Percentiles rank a stretch among this genome's conserved stretches.
Evolutionary conservation across 306 rosid species (phyloP).

Genomic region (Prunus armeniaca): DNA sequence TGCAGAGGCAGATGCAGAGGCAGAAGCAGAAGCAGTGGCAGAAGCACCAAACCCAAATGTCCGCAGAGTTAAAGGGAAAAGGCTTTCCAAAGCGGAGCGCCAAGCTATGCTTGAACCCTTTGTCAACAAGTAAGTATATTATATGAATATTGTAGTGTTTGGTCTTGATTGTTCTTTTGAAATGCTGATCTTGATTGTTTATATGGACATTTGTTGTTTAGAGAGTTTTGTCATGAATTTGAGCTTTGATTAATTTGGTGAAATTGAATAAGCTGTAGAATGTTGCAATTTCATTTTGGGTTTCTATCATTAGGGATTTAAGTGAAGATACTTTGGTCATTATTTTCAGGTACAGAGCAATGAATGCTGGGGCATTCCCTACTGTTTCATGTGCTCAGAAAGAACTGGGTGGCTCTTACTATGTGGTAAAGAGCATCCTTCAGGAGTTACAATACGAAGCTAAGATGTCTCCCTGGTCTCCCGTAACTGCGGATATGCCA

Average conservation of each 20-base stretch:
- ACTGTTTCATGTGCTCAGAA: background rate
- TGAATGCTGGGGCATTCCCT: constrained; percentile 64
- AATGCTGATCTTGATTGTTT: background rate
- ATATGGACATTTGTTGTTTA: background rate
- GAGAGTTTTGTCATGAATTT: background rate
- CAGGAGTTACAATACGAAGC: constrained; percentile 50
- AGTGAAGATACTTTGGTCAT: background rate
- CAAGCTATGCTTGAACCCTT: constrained; percentile 52
- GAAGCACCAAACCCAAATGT: background rate
- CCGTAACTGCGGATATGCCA: background rate
- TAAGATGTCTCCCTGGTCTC: constrained; percentile 26
- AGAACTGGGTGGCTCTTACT: constrained; percentile 64
- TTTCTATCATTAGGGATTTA: background rate
- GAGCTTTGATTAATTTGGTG: background rate
- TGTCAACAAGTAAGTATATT: constrained; percentile 49
- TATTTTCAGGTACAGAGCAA: constrained; percentile 50
- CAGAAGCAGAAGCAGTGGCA: background rate
- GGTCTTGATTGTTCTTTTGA: background rate
- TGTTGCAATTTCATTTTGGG: background rate
- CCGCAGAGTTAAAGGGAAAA: constrained; percentile 21
- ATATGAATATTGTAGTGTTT: background rate
- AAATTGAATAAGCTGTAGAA: background rate
- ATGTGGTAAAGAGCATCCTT: constrained; percentile 43
- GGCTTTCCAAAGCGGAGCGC: constrained; percentile 43
- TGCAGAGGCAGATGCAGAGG: background rate